Conservation (phyloP, 306 rosid species). For the Vachellia collinsii region DNA sequence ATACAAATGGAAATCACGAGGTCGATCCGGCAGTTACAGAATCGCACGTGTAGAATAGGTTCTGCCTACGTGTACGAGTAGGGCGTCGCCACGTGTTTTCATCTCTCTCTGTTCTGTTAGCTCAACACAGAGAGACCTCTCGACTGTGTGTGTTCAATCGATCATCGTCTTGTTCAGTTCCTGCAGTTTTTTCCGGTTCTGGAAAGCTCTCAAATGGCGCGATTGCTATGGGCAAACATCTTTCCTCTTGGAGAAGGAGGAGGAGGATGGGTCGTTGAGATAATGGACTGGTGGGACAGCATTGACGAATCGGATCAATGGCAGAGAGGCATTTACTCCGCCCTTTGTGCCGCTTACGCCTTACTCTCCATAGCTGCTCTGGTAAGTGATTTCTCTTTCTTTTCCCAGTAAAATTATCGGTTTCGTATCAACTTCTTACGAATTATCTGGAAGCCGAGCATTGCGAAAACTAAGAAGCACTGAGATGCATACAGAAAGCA, state of each 20-base stretch:
- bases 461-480: background rate
- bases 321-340: conserved; percentile 52
- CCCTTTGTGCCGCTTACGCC: conserved; percentile 55
- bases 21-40: background rate
- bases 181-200: background rate
- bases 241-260: conserved; percentile 41
- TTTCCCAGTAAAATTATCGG: background rate
- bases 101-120: conserved; percentile 6
- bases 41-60: conserved; percentile 36
- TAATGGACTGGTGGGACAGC: conserved; percentile 44
- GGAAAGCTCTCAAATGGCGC: conserved; percentile 31
- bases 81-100: conserved; percentile 37
- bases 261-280: conserved; percentile 7
- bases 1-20: too few relatives aligned
- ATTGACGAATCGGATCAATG: conserved; percentile 47
- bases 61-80: conserved; percentile 32
- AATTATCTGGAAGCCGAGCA: background rate
- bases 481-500: background rate
- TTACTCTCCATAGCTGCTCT: conserved; percentile 60
- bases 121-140: conserved; percentile 3
- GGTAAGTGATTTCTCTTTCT: conserved; percentile 36
- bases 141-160: conserved; percentile 6
- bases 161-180: conserved; percentile 2
- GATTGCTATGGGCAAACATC: conserved; percentile 35
- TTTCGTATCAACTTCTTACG: background rate